phyloP scores from a whole-genome alignment of 805 yeast species.

The Wickerhamomyces xylosicus region DNA sequence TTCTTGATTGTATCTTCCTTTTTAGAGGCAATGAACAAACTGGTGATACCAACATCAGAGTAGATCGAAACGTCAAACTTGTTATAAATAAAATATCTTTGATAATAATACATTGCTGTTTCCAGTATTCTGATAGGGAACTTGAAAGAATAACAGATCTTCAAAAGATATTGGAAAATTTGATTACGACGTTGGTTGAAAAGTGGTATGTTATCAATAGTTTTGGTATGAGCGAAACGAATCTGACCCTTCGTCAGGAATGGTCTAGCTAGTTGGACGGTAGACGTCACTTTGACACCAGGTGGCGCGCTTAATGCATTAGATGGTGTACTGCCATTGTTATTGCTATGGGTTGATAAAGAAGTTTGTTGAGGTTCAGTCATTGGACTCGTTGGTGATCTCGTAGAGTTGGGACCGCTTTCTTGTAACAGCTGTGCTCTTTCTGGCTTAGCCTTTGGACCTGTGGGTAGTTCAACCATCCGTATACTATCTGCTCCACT shows the following conservation, averaged over 20 bases:
- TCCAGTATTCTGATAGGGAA: conserved; percentile 65
- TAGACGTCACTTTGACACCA: conserved; percentile 9
- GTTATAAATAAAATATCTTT: conserved; percentile 59
- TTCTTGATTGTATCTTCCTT: conserved; percentile 81
- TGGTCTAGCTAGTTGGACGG: conserved; percentile 45
- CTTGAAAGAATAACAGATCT: conserved; percentile 41
- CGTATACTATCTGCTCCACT: too few species aligned
- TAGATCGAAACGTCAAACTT: conserved; percentile 34
- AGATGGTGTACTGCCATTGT: not conserved
- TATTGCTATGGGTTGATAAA: not conserved
- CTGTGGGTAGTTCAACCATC: not conserved
- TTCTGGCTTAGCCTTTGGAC: not conserved
- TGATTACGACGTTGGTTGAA: conserved; percentile 43
- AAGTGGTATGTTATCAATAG: conserved; percentile 39
- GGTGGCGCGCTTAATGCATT: not conserved
- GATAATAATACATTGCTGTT: conserved; percentile 63
- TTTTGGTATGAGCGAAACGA: conserved; percentile 35
- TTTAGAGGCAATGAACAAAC: conserved; percentile 63
- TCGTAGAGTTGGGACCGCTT: too few species aligned
- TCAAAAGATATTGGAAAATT: conserved; percentile 43
- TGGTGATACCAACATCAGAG: conserved; percentile 55
- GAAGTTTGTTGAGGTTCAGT: not conserved
- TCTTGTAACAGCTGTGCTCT: too few species aligned
- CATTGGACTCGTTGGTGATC: not conserved
- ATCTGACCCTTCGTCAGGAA: conserved; percentile 47